Conservation (phyloP, 2,329 filamentous ascomycete genomes). For the Aspergillus sojae region DNA sequence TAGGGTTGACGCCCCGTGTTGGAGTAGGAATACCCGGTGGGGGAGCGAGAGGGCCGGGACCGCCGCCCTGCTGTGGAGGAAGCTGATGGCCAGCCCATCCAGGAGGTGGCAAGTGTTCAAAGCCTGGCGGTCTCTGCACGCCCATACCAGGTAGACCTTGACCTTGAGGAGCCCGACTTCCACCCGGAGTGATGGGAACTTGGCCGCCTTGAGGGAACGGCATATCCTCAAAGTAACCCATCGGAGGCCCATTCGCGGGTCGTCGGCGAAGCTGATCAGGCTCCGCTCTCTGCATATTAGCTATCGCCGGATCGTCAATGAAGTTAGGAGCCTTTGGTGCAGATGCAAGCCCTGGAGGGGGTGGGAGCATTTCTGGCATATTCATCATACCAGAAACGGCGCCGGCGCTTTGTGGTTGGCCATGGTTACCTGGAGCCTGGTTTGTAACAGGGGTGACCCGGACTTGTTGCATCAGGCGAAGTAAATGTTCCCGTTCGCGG, state of each 20-base stretch:
- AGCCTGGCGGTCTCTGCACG: slow-evolving; percentile 48
- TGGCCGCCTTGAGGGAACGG: slow-evolving; percentile 39
- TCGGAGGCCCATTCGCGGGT: slow-evolving; percentile 40
- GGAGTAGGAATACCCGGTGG: slow-evolving; percentile 44
- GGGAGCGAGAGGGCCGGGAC: slow-evolving; percentile 36
- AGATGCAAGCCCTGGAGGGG: slow-evolving; percentile 36
- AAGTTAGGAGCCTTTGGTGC: slow-evolving; percentile 41
- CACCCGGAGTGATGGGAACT: slow-evolving; percentile 38
- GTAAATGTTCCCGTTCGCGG: slow-evolving; percentile 79
- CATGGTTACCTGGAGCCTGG: slow-evolving; percentile 28
- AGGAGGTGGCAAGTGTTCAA: slow-evolving; percentile 46
- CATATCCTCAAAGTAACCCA: slow-evolving; percentile 46
- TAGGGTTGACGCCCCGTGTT: slow-evolving; percentile 40
- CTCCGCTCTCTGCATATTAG: slow-evolving; percentile 45
- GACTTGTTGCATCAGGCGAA: slow-evolving; percentile 75
- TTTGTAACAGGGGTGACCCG: slow-evolving; percentile 33
- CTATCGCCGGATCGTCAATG: slow-evolving; percentile 48
- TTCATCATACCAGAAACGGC: slow-evolving; percentile 37
- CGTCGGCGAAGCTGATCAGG: slow-evolving; percentile 41
- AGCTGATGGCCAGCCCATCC: slow-evolving; percentile 42
- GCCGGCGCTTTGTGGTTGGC: slow-evolving; percentile 32
- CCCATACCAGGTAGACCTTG: slow-evolving; percentile 39
- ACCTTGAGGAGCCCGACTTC: slow-evolving; percentile 35
- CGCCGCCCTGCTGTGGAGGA: slow-evolving; percentile 38
- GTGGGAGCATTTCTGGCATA: slow-evolving; percentile 40